Base-by-base conservation (phyloP, 306 rosid genomes). In the Quercus dentata region DNA sequence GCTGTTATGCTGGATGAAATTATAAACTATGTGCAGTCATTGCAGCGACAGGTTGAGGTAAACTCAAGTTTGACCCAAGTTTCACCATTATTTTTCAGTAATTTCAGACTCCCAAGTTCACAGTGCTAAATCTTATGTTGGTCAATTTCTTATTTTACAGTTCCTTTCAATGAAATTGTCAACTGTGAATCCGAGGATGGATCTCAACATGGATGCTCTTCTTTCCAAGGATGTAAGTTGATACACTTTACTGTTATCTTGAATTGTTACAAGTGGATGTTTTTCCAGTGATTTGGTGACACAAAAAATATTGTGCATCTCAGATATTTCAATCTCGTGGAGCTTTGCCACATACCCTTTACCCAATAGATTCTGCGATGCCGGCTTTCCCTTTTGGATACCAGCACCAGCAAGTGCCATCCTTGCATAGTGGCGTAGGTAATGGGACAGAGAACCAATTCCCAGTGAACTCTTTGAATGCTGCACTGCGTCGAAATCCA, bases 1-100 rank as follows among this genome's bases (percentile, higher is more conserved):
- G 98, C 98, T 55, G 87, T 92, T 71, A 94, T 94, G 91, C 97
- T 94, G 33, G 98, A 94, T 88, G 98, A 94, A 82, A 94, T 94
- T 44, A 94, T 90, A 85, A 94, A 94, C 79, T 94, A 94, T 77
- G 95, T 94, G 59, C 97, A 92, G 81, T 94, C 97, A 27, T 82
- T 89, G 82, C 92, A 89, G 79, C 86, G 85, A 65, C 92, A 89
- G 49, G 92, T 89, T 17, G 92, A 89, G 90, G 92, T 89, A 82
- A 85, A 78, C 30, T 52, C 70, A 71, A 54, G 65, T 78, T 51
- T 25, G 15, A 77, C 23, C 57, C 6, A 41, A 21, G 8, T 14
- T 77, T 3, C 54, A 49, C 55, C 31, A 69, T 41, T 18, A 33
- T 46, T 52, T 71, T 18, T 61, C 55, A 71, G 23, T 6, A 21